Evolutionary conservation across 768 basidiomycete species (phyloP), one percentile per base, ranked within the genome.

Genomic region (Albatrellus ellisii): DNA sequence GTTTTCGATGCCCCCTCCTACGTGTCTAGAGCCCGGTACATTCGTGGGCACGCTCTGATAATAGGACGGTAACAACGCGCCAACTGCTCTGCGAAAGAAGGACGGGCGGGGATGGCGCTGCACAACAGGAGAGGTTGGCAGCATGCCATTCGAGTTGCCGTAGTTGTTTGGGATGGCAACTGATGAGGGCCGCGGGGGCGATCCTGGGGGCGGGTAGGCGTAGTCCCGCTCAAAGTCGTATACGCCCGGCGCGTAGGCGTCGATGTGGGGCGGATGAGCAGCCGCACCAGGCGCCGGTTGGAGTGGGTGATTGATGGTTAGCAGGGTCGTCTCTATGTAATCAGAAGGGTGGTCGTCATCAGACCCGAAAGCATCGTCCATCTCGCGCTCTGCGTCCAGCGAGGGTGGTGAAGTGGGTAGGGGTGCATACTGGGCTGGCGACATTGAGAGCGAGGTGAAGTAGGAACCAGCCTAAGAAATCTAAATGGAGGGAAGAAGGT

Each of bases 161-260:
- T 63, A 68, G 53, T 76, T 32, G 51, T 82, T 81, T 2, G 80
- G 79, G 15, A 73, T 62, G 5, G 79, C 79, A 37, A 59, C 46
- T 0, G 71, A 50, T 5, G 80, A 69, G 0, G 70, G 74, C 1
- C 63, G 58, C 1, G 85, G 83, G 1, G 86, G 85, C 0, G 82
- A 83, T 28, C 85, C 85, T 4, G 86, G 83, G 1, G 86, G 86
- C 1, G 84, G 83, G 27, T 64, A 67, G 52, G 82, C 79, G 54
- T 79, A 83, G 44, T 78, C 76, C 20, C 81, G 68, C 57, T 90
- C 87, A 56, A 89, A 90, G 58, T 89, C 81, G 60, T 86, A 86
- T 2, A 63, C 58, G 21, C 69, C 71, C n/a, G 31, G 26, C 21
- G 12, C 37, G n/a, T n/a, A n/a, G n/a, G n/a, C n/a, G n/a, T n/a